Evolutionary conservation across 257 asterid species (phyloP), one percentile per base, ranked within the genome.

Genomic region (Penstemon eatonii): DNA sequence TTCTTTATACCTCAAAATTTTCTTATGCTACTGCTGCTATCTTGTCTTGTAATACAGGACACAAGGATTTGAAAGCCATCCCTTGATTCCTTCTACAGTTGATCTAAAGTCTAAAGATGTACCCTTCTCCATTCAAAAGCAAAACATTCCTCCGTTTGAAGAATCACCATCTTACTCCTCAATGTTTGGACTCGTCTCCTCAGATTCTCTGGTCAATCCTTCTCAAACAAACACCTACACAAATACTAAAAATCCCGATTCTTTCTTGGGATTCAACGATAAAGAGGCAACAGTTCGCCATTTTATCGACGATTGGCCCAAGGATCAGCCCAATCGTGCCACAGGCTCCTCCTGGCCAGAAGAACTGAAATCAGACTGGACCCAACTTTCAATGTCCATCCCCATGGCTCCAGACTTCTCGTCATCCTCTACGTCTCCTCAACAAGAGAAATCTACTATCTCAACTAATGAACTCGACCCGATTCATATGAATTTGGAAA

Each of bases 331-430:
- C 0, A 59, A 69, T 33, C 76, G 81, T 25, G 33, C 33, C 33
- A 25, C 33, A 25, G 33, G 33, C 33, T 25, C 33, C 33, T 25
- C 33, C 33, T 25, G 33, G 33, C 33, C 33, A 0, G 87, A 81
- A 49, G 83, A 89, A 67, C 82, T 82, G 10, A 84, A 82, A 74
- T 76, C 94, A 1, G 95, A 88, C 67, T 88, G 97, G 92, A 93
- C 97, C 38, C 94, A 84, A 61, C 96, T 93, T 7, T 90, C 99
- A 4, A 93, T 93, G 95, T 83, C 99, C 9, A 90, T 88, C 68
- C 95, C 98, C 5, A 63, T 78, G 67, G 74, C 83, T 50, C 78
- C 80, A 25, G 33, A 25, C 2, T 25, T 25, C 33, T 25, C 33
- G 2, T 25, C 33, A 25, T 25, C 33, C 33, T 25, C 33, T 25